Conservation (phyloP, 2,329 filamentous ascomycete genomes). For the Huntiella bhutanensis region DNA sequence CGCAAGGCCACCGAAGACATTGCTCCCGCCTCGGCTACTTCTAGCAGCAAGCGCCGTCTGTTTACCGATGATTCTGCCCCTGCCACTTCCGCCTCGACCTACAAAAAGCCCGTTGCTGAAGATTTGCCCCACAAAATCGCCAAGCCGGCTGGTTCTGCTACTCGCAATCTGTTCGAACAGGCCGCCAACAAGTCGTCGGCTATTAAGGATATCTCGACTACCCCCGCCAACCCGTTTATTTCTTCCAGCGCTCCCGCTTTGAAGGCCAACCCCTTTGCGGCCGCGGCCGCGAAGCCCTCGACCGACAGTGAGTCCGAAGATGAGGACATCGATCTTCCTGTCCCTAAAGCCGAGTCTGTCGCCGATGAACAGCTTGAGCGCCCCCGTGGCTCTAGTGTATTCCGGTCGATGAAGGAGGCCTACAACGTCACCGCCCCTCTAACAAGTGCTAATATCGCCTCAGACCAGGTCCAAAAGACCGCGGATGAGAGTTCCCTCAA, state of each 20-base stretch:
- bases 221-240: constrained; percentile 37
- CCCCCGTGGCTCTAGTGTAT: constrained; percentile 23
- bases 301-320: constrained; percentile 28
- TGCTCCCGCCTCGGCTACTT: constrained; percentile 16
- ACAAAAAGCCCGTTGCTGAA: constrained; percentile 25
- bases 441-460: constrained; percentile 26
- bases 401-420: constrained; percentile 34
- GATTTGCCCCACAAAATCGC: constrained; percentile 31
- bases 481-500: constrained; percentile 21
- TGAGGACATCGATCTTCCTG: constrained; percentile 22
- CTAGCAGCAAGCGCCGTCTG: constrained; percentile 31
- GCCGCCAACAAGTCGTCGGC: constrained; percentile 21
- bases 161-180: constrained; percentile 37
- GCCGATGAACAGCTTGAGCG: background rate
- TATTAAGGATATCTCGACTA: constrained; percentile 12
- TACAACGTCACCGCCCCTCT: constrained; percentile 25
- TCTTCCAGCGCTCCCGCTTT: background rate
- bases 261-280: constrained; percentile 2
- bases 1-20: constrained; percentile 38
- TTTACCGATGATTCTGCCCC: constrained; percentile 20
- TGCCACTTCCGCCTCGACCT: constrained; percentile 13
- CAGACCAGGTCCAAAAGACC: constrained; percentile 3
- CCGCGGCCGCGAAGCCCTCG: constrained; percentile 36
- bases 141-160: constrained; percentile 30
- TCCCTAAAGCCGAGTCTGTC: background rate